Evolutionary conservation across 768 basidiomycete genomes (phyloP).

Genomic region (Trametes meyenii): DNA sequence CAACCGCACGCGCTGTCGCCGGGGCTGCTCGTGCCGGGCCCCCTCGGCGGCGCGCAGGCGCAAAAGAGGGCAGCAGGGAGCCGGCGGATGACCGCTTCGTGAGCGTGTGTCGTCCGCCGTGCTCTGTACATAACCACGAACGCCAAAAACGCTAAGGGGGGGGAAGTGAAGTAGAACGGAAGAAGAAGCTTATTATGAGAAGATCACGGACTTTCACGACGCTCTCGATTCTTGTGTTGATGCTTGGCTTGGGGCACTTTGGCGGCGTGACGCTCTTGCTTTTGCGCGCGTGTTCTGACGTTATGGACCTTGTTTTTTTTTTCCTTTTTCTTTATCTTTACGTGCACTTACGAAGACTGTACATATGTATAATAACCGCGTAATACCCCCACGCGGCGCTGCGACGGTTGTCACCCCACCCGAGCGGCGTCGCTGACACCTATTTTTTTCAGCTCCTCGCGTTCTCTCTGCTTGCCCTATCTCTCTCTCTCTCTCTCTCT

Average conservation of each 20-base stretch:
- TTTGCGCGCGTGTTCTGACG: not conserved
- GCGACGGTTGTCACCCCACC: too few species aligned
- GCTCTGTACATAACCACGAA: not conserved
- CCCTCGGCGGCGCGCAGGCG: conserved; percentile 6
- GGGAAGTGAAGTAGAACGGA: not conserved
- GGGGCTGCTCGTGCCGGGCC: not conserved
- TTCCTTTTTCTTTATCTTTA: not conserved
- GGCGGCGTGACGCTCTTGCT: not conserved
- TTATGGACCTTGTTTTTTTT: not conserved
- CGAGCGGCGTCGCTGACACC: not conserved
- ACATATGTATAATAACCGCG: conserved; percentile 4
- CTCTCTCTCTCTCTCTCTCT: too few species aligned
- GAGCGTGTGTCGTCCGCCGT: not conserved
- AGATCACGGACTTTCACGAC: too few species aligned
- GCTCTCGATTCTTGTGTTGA: not conserved
- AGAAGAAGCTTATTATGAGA: not conserved
- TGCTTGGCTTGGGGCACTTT: not conserved
- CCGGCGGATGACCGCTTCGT: conserved; percentile 20
- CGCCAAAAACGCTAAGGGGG: too few species aligned
- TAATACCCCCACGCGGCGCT: not conserved
- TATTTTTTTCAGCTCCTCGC: not conserved
- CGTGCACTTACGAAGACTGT: not conserved
- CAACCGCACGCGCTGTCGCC: not conserved
- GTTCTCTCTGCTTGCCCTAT: not conserved
- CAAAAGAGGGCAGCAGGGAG: conserved; percentile 12